Conservation (phyloP, 169 alveolate species). For the Eimeria maxima region DNA sequence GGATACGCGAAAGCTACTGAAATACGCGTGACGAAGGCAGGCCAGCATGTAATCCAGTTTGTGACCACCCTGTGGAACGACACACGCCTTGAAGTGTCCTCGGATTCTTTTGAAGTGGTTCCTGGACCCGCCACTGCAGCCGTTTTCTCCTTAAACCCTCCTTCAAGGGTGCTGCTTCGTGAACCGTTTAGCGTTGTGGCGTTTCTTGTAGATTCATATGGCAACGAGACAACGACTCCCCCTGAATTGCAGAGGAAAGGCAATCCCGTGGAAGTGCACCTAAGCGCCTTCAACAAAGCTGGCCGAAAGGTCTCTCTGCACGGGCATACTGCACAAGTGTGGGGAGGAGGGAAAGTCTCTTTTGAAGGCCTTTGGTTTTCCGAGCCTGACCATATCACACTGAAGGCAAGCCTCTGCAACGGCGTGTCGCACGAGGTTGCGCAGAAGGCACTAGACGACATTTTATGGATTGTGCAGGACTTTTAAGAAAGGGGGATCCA, state of each 20-base stretch:
- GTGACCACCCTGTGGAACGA: conserved; percentile 65
- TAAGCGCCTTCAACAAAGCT: conserved; percentile 32
- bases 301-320: conserved; percentile 29
- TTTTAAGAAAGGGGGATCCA: not conserved
- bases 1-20: conserved; percentile 54
- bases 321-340: conserved; percentile 14
- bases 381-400: conserved; percentile 32
- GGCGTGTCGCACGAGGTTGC: not conserved
- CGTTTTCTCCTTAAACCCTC: conserved; percentile 28
- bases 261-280: conserved; percentile 39
- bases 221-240: conserved; percentile 44
- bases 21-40: conserved; percentile 38
- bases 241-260: conserved; percentile 22
- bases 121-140: conserved; percentile 69
- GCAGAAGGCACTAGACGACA: not conserved
- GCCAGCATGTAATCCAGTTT: conserved; percentile 43
- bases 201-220: conserved; percentile 39
- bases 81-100: conserved; percentile 61
- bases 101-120: conserved; percentile 60
- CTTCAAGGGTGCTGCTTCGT: conserved; percentile 44
- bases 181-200: conserved; percentile 67
- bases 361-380: conserved; percentile 67
- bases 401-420: conserved; percentile 43
- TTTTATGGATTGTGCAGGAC: not conserved
- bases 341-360: conserved; percentile 50